Evolutionary conservation across 106 monocot genomes (phyloP), one percentile per base, ranked within the genome.

Genomic region (Dendrobium catenatum): DNA sequence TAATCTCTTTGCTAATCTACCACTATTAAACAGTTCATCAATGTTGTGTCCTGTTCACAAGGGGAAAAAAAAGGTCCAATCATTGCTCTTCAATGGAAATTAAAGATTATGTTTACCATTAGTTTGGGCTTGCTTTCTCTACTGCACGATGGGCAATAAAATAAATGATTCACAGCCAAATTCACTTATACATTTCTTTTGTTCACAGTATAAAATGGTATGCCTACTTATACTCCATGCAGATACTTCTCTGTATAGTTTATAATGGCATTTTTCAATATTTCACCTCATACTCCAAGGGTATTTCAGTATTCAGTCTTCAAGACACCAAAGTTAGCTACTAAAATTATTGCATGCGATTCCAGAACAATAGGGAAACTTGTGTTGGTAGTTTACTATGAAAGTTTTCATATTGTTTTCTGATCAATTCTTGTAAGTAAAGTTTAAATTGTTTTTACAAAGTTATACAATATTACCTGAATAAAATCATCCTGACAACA

Each of bases 401-500:
- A 70, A 70, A 70, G 24, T 70, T 10, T n/a, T n/a, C 27, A 13
- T 70, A 33, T 16, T 31, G 70, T 70, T 70, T 70, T n/a, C 70
- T 15, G 6, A 43, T 42, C 42, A 73, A 68, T 9, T 19, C 43
- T 42, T 27, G 17, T 26, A 49, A 76, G 24, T 48, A 76, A 48
- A 48, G 24, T 15, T 24, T 49, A 4, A 4, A 47, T 11, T 26
- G 2, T 76, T 76, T n/a, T 46, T 48, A 18, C 4, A 49, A 76
- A 76, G 48, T 24, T 24, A 22, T 68, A 26, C 61, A 26, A 66
- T 22, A 17, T 83, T n/a, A 96, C 96, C 94, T 96, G 90, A 78
- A 97, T 92, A 72, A 86, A 92, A 16, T 94, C 96, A 7, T 54
- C 87, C 82, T 92, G 55, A 97, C 94, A 81, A 97, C n/a, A n/a